Conservation (phyloP, 2,329 filamentous ascomycete genomes). For the Alternaria consortialis region DNA sequence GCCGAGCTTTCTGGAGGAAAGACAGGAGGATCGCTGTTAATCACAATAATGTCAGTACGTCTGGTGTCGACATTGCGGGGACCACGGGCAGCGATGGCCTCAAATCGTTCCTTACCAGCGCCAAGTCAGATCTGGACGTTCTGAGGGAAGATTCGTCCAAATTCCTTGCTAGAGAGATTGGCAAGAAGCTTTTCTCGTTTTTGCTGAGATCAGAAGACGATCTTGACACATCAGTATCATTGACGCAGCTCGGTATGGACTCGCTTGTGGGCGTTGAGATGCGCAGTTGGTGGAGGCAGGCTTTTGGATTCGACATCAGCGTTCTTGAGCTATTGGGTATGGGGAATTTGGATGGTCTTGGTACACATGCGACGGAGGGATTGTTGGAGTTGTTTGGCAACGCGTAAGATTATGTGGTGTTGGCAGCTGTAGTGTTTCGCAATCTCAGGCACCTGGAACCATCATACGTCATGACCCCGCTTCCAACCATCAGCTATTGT, state of each 20-base stretch:
- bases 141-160: slow-evolving; percentile 14
- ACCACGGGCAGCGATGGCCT: slow-evolving; percentile 12
- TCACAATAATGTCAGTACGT: slow-evolving; percentile 21
- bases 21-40: slow-evolving; percentile 37
- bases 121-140: slow-evolving; percentile 16
- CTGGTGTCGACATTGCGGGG: not conserved
- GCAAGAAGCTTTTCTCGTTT: slow-evolving; percentile 23
- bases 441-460: not conserved
- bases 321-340: slow-evolving; percentile 34
- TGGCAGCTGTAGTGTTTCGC: not conserved
- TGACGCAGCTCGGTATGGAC: slow-evolving; percentile 44
- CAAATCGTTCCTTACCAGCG: slow-evolving; percentile 16
- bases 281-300: slow-evolving; percentile 50
- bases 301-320: slow-evolving; percentile 39
- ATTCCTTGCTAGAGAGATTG: slow-evolving; percentile 33
- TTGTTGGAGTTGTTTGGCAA: not conserved
- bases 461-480: slow-evolving; percentile 4
- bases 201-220: slow-evolving; percentile 32
- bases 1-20: slow-evolving; percentile 25
- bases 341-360: slow-evolving; percentile 26
- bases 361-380: slow-evolving; percentile 1
- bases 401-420: too few species aligned
- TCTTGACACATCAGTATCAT: slow-evolving; percentile 16
- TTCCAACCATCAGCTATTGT: not conserved
- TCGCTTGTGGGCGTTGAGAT: slow-evolving; percentile 51